Conservation (phyloP, 1,284 basidiomycete genomes). For the Ceratorhiza oryzae-sativae region DNA sequence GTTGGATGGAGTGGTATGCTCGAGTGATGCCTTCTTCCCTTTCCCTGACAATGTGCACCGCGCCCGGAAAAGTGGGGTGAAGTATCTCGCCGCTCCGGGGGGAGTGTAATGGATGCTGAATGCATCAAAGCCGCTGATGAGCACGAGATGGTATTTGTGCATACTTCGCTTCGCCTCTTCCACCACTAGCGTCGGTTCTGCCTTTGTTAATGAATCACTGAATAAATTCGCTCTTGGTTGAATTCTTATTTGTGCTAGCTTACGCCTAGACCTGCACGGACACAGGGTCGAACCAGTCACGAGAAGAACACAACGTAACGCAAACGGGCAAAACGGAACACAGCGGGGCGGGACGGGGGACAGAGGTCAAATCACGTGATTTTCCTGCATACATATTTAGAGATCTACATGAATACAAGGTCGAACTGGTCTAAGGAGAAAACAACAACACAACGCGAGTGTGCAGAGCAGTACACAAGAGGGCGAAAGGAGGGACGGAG, state of each 20-base stretch:
- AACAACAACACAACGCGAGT: too few relatives aligned
- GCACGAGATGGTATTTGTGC: conserved; percentile 85
- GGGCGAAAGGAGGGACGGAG: too few relatives aligned
- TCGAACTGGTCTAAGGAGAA: too few relatives aligned
- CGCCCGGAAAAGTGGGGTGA: conserved; percentile 88
- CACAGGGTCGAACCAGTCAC: too few relatives aligned
- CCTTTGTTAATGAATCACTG: neutral
- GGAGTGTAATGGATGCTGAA: conserved; percentile 96
- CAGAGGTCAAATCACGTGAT: too few relatives aligned
- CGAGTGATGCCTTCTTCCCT: conserved; percentile 99
- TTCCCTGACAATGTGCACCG: conserved; percentile 99
- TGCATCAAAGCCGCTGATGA: conserved; percentile 95
- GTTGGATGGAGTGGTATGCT: conserved; percentile 87
- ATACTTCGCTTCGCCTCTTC: conserved; percentile 83
- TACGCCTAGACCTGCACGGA: too few relatives aligned
- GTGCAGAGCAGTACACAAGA: too few relatives aligned
- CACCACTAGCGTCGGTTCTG: conserved; percentile 66
- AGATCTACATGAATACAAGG: too few relatives aligned
- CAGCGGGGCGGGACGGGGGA: too few relatives aligned
- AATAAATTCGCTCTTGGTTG: neutral
- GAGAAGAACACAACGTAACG: too few relatives aligned
- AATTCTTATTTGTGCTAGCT: neutral
- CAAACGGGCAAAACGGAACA: too few relatives aligned
- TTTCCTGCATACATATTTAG: too few relatives aligned
- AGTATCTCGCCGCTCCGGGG: conserved; percentile 91